Percentiles rank a stretch among this genome's conserved stretches.
phyloP scores from a whole-genome alignment of 805 yeast genomes.

The Yamadazyma insecticola region DNA sequence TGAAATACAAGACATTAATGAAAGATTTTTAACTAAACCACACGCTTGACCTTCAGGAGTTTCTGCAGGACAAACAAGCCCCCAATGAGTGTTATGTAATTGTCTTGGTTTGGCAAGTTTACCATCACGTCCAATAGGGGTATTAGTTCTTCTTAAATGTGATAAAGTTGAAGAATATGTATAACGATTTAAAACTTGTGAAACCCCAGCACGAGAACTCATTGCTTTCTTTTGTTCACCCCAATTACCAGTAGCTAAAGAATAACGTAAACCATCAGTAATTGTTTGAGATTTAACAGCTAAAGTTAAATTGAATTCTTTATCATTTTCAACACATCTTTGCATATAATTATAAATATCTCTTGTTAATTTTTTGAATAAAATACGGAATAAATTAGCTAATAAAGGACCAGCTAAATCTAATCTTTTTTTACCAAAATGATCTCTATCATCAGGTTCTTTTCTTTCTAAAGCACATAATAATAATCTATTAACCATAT shows the following conservation, averaged over 20 bases:
- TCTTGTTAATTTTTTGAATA: slow-evolving; percentile 90
- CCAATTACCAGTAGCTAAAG: slow-evolving; percentile 99
- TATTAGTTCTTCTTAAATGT: slow-evolving; percentile 97
- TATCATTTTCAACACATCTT: slow-evolving; percentile 96
- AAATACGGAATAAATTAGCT: slow-evolving; percentile 90
- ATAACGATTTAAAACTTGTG: slow-evolving; percentile 96
- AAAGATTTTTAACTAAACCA: slow-evolving; percentile 95
- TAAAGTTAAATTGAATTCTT: slow-evolving; percentile 91
- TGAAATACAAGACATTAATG: slow-evolving; percentile 95
- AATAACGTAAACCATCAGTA: slow-evolving; percentile 95
- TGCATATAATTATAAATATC: slow-evolving; percentile 98
- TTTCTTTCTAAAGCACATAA: slow-evolving; percentile 95
- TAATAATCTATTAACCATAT: slow-evolving; percentile 93
- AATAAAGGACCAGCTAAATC: slow-evolving; percentile 98
- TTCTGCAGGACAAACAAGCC: slow-evolving; percentile 98
- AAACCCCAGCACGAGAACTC: slow-evolving; percentile 98
- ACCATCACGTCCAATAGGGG: slow-evolving; percentile 99
- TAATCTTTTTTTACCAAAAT: slow-evolving; percentile 96
- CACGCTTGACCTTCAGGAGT: slow-evolving; percentile 99
- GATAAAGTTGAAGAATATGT: slow-evolving; percentile 98
- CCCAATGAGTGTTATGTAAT: slow-evolving; percentile 99
- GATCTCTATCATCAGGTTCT: slow-evolving; percentile 99
- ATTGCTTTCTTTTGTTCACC: slow-evolving; percentile 99
- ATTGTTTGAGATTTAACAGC: slow-evolving; percentile 97
- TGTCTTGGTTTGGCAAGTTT: slow-evolving; percentile 98